These are phyloP conservation scores for Neospermospora avenae DNA, from an alignment of 2,329 filamentous ascomycete genomes.

Conservation along the genomic window DNA sequence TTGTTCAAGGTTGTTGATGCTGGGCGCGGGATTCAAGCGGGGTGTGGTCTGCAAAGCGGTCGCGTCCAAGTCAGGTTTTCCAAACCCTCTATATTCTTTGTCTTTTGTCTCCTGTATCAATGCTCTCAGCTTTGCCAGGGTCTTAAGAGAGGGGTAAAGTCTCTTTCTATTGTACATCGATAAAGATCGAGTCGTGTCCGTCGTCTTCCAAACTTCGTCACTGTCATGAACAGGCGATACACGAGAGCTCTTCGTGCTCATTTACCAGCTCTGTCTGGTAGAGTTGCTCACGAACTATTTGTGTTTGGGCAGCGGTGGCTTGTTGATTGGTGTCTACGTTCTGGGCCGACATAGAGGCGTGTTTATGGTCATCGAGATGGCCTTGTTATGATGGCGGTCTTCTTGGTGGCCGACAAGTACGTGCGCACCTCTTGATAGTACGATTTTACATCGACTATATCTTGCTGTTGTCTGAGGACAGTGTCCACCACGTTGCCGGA, in stretches of 20 bases:
- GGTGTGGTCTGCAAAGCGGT: not conserved
- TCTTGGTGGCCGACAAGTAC: not conserved
- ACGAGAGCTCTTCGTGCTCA: not conserved
- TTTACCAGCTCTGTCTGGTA: too few species aligned
- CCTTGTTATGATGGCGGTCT: constrained; percentile 7
- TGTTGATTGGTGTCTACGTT: not conserved
- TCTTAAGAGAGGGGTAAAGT: not conserved
- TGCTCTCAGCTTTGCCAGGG: not conserved
- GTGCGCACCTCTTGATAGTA: not conserved
- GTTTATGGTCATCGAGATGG: not conserved
- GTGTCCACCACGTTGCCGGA: not conserved
- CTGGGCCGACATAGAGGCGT: not conserved
- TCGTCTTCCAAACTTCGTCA: not conserved
- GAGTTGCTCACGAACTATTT: not conserved
- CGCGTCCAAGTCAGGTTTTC: not conserved
- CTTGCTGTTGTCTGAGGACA: not conserved
- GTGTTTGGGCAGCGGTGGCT: not conserved
- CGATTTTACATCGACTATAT: not conserved
- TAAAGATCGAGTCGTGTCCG: not conserved
- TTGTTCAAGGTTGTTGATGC: not conserved
- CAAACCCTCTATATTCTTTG: not conserved
- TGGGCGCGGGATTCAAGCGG: not conserved
- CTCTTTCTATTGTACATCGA: not conserved
- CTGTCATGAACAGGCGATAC: not conserved
- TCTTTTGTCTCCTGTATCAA: not conserved